Percentiles rank a stretch among this genome's conserved stretches.
These are phyloP conservation scores for Trametopsis cervina DNA, from an alignment of 768 basidiomycete genomes.

Conservation along the genomic window DNA sequence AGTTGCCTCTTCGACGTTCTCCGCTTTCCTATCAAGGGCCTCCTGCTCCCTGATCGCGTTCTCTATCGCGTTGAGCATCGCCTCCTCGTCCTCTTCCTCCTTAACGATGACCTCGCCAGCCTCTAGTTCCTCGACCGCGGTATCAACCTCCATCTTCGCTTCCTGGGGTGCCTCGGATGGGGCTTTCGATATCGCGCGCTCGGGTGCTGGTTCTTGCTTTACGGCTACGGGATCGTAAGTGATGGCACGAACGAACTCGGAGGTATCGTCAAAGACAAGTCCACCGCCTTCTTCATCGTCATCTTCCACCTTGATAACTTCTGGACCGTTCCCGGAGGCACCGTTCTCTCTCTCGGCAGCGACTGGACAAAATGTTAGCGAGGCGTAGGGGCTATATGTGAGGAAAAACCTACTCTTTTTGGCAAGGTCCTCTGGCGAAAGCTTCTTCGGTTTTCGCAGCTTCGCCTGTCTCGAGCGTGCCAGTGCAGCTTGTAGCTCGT, in stretches of 20 bases:
- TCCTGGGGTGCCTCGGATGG: conserved; percentile 26
- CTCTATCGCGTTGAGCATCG: conserved; percentile 75
- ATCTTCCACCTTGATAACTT: conserved; percentile 41
- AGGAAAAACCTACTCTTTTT: conserved; percentile 43
- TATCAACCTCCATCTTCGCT: conserved; percentile 46
- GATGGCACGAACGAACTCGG: conserved; percentile 89
- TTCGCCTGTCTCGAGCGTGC: conserved; percentile 81
- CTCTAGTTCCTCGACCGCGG: conserved; percentile 67
- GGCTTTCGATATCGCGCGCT: conserved; percentile 21
- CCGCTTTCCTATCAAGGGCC: conserved; percentile 39
- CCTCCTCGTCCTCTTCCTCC: conserved; percentile 69
- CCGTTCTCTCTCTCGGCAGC: conserved; percentile 52
- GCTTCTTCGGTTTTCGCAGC: conserved; percentile 66
- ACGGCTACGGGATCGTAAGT: conserved; percentile 50
- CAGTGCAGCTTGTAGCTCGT: conserved; percentile 91
- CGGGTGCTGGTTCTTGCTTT: conserved; percentile 25
- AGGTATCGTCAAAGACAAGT: conserved; percentile 91
- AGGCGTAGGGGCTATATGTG: conserved; percentile 17
- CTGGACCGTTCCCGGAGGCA: conserved; percentile 22
- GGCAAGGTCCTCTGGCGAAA: conserved; percentile 79
- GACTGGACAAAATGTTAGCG: conserved; percentile 29
- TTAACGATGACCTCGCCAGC: conserved; percentile 76
- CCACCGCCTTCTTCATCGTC: conserved; percentile 43
- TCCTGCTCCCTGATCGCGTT: conserved; percentile 57
- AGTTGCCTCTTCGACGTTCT: conserved; percentile 27